phyloP scores from a whole-genome alignment of 106 monocot genomes.

The Dendrobium catenatum region DNA sequence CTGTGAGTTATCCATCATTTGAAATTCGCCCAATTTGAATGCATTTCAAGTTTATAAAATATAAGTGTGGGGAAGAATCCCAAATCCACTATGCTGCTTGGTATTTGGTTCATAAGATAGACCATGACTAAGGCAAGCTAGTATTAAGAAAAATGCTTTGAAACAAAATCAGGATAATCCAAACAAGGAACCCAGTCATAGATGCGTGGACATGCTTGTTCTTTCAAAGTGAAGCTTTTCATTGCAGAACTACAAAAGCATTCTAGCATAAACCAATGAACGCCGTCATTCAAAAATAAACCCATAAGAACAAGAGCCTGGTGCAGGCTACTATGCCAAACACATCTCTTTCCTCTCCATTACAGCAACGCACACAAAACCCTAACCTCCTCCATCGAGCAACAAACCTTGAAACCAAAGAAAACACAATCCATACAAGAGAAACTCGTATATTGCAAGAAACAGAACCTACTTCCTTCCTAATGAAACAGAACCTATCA shows the following conservation, averaged over 20 bases:
- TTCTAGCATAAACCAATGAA: not conserved
- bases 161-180: too few species aligned
- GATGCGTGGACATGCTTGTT: too few species aligned
- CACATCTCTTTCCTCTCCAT: not conserved
- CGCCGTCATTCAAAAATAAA: not conserved
- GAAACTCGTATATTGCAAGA: not conserved
- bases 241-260: not conserved
- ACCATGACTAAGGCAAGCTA: too few species aligned
- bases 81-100: too few species aligned
- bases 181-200: too few species aligned
- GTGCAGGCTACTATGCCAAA: not conserved
- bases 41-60: too few species aligned
- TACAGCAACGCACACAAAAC: not conserved
- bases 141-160: too few species aligned
- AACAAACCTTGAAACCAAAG: not conserved
- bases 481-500: not conserved
- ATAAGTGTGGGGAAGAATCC: too few species aligned
- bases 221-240: not conserved
- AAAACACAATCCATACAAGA: not conserved
- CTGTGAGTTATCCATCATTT: too few species aligned
- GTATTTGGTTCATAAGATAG: too few species aligned
- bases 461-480: not conserved
- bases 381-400: not conserved
- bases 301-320: not conserved
- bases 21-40: too few species aligned